Conservation (phyloP, 129 eudicot genomes). For the Erigeron canadensis region DNA sequence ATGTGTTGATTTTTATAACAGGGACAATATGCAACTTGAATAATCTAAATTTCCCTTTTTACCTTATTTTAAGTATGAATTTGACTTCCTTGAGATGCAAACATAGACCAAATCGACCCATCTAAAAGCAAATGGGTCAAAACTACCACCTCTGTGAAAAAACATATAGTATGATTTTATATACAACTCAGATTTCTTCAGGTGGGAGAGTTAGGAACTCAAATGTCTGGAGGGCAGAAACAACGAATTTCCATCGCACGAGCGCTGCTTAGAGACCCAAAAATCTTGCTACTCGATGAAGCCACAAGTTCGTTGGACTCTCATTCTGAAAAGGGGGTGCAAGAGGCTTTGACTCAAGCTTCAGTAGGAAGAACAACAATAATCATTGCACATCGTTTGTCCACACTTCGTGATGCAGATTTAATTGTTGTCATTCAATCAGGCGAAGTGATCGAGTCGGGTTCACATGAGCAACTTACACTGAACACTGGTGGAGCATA, state of each 20-base stretch:
- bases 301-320: constrained; percentile 87
- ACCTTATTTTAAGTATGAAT: background rate
- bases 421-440: constrained; percentile 56
- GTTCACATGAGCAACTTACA: constrained; percentile 63
- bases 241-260: constrained; percentile 85
- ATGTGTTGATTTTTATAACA: too few species aligned
- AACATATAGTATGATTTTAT: background rate
- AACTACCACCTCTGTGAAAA: background rate
- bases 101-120: background rate
- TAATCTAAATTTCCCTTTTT: background rate
- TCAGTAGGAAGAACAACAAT: constrained; percentile 72
- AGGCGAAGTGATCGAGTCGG: constrained; percentile 69
- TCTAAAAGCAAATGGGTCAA: background rate
- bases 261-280: constrained; percentile 74
- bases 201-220: constrained; percentile 79
- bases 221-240: constrained; percentile 81
- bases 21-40: background rate
- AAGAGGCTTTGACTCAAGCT: constrained; percentile 69
- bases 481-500: constrained; percentile 49
- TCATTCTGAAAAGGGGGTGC: constrained; percentile 70
- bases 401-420: constrained; percentile 66
- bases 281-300: constrained; percentile 74
- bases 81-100: background rate
- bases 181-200: constrained; percentile 27
- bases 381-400: constrained; percentile 70